These are phyloP conservation scores for Medicago lupulina DNA, from an alignment of 306 rosid genomes.

Conservation along the genomic window DNA sequence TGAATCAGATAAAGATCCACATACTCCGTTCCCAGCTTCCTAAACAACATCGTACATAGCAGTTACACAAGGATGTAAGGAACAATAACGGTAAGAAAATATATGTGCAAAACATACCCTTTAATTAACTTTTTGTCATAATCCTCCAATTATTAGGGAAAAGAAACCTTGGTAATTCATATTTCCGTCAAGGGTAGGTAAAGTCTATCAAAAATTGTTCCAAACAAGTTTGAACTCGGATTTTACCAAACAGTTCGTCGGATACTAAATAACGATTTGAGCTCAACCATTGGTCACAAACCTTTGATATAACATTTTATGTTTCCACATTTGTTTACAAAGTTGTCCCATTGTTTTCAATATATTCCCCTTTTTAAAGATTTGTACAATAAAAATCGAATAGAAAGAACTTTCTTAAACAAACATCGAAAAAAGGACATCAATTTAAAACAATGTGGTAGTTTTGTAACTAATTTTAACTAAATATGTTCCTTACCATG, in stretches of 20 bases:
- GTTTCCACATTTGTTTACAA: neutral
- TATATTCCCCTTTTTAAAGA: neutral
- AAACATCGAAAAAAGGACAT: neutral
- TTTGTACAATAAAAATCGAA: neutral
- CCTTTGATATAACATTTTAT: neutral
- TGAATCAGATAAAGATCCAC: constrained; percentile 64
- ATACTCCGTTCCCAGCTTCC: constrained; percentile 53
- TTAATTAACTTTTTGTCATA: too few species aligned
- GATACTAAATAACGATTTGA: too few species aligned
- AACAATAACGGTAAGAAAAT: neutral
- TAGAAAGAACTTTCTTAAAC: neutral
- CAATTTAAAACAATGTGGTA: neutral
- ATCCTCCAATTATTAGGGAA: too few species aligned
- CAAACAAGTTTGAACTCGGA: too few species aligned
- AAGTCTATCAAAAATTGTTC: too few species aligned
- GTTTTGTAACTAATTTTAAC: neutral
- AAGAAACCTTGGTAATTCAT: too few species aligned
- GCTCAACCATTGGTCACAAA: neutral
- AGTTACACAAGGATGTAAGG: too few species aligned
- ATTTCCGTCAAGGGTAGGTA: too few species aligned
- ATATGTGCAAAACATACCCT: neutral
- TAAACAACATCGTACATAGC: constrained; percentile 29
- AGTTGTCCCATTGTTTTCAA: neutral
- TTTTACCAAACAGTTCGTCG: too few species aligned
- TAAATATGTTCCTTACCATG: too few species aligned